These are phyloP conservation scores for Aquilaria malaccensis DNA, from an alignment of 345 rosid species.

Conservation along the genomic window DNA sequence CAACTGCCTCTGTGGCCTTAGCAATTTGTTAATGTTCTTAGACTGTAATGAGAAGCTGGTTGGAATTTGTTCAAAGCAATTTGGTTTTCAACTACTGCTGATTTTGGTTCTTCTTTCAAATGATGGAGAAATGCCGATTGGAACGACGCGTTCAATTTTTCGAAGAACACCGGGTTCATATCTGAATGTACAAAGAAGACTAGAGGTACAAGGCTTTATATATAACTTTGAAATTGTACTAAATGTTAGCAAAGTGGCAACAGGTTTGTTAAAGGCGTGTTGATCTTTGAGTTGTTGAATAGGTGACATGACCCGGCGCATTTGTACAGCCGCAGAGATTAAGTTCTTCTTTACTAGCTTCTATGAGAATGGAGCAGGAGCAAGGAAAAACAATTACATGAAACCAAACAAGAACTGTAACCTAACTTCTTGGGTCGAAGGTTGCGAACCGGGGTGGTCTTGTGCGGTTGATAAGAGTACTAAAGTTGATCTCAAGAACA, in stretches of 20 bases:
- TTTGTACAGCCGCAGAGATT: slow-evolving; percentile 90
- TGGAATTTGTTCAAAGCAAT: too few species aligned
- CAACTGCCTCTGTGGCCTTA: too few species aligned
- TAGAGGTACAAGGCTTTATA: slow-evolving; percentile 36
- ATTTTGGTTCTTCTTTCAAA: not conserved
- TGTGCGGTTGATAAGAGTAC: slow-evolving; percentile 40
- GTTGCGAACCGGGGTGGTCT: slow-evolving; percentile 99
- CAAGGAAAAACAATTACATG: slow-evolving; percentile 44
- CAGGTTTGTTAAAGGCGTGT: not conserved
- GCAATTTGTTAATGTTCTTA: too few species aligned
- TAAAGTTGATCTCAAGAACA: slow-evolving; percentile 47
- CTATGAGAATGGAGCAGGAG: slow-evolving; percentile 18
- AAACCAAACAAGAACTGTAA: slow-evolving; percentile 90
- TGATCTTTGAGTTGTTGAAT: slow-evolving; percentile 16
- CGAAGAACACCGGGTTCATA: slow-evolving; percentile 48
- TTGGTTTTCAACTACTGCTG: too few species aligned
- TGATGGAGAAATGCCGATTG: slow-evolving; percentile 70
- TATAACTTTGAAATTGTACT: too few species aligned
- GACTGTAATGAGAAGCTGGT: too few species aligned
- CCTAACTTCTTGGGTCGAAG: slow-evolving; percentile 74
- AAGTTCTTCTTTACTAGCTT: slow-evolving; percentile 66
- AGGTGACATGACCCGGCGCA: slow-evolving; percentile 68
- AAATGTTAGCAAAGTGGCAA: too few species aligned
- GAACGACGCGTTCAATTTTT: slow-evolving; percentile 83
- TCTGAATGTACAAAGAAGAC: slow-evolving; percentile 45